Conservation (phyloP, 495 filamentous ascomycete genomes). For the Recurvomyces mirabilis region DNA sequence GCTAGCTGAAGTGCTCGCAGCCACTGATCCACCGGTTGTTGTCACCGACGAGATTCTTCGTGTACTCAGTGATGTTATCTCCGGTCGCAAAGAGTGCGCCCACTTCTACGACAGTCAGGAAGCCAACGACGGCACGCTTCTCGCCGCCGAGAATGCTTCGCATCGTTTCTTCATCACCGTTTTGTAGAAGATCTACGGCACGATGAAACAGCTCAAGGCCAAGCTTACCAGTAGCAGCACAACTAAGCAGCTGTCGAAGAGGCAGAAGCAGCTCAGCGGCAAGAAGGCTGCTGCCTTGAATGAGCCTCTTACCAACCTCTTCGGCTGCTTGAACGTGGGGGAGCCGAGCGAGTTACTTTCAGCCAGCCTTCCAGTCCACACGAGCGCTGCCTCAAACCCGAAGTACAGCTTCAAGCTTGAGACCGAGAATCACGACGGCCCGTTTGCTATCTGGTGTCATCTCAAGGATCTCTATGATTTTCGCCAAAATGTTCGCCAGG, state of each 20-base stretch:
- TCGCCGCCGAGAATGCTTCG: not conserved
- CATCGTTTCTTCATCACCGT: slow-evolving; percentile 6
- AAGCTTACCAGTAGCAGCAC: not conserved
- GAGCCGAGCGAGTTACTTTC: not conserved
- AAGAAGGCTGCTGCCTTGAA: not conserved
- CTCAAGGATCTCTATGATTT: slow-evolving; percentile 4
- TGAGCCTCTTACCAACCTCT: slow-evolving; percentile 1
- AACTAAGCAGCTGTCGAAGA: not conserved
- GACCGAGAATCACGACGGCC: not conserved
- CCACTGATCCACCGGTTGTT: not conserved
- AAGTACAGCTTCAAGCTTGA: slow-evolving; percentile 2
- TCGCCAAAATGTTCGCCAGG: not conserved
- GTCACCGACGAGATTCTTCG: not conserved
- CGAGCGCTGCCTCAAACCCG: not conserved
- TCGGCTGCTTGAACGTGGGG: not conserved
- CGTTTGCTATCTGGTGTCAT: not conserved
- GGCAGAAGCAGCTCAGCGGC: not conserved
- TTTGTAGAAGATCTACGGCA: slow-evolving; percentile 1
- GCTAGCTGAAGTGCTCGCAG: slow-evolving; percentile 1
- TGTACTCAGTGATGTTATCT: not conserved
- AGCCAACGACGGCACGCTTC: not conserved
- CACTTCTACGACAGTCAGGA: not conserved
- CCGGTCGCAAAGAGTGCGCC: slow-evolving; percentile 2
- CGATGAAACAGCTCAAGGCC: too few relatives aligned
- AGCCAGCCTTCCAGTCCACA: not conserved